phyloP scores from a whole-genome alignment of 352 stramenopile genomes.

The Achlya hypogyna region DNA sequence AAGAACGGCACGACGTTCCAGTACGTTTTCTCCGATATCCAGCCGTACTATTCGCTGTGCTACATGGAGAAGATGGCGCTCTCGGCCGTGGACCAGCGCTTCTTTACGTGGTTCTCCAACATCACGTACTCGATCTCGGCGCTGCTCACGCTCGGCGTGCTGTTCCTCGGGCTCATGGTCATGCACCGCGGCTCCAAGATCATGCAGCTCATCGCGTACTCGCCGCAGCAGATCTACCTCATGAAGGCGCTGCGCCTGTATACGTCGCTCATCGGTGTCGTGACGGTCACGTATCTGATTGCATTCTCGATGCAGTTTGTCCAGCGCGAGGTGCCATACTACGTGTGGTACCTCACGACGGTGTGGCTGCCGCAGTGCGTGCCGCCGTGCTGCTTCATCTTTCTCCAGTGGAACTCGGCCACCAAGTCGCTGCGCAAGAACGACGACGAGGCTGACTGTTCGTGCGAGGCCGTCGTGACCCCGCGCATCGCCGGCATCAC shows the following conservation, averaged over 20 bases:
- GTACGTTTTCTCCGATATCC: constrained; percentile 80
- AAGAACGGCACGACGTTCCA: constrained; percentile 33
- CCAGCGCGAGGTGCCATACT: constrained; percentile 56
- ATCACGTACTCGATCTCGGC: constrained; percentile 74
- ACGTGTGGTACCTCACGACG: constrained; percentile 86
- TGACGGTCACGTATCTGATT: constrained; percentile 76
- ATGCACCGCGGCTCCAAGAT: constrained; percentile 67
- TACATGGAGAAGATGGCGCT: constrained; percentile 40
- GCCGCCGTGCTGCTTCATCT: constrained; percentile 64
- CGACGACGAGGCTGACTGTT: constrained; percentile 27
- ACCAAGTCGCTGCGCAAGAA: constrained; percentile 48
- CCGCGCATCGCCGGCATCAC: constrained; percentile 41
- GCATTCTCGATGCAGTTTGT: constrained; percentile 79
- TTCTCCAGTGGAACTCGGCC: constrained; percentile 44
- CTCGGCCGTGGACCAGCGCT: constrained; percentile 47
- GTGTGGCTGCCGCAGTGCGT: constrained; percentile 72
- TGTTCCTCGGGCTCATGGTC: constrained; percentile 76
- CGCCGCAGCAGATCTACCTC: constrained; percentile 47
- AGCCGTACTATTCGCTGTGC: constrained; percentile 74
- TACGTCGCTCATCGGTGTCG: constrained; percentile 76
- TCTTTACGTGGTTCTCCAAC: constrained; percentile 53
- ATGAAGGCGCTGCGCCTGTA: constrained; percentile 79
- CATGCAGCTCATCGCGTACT: constrained; percentile 57
- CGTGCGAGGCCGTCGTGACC: constrained; percentile 65
- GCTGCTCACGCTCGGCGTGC: constrained; percentile 63